phyloP scores from a whole-genome alignment of 139 green algal genomes.

The Coelastrella sp. region DNA sequence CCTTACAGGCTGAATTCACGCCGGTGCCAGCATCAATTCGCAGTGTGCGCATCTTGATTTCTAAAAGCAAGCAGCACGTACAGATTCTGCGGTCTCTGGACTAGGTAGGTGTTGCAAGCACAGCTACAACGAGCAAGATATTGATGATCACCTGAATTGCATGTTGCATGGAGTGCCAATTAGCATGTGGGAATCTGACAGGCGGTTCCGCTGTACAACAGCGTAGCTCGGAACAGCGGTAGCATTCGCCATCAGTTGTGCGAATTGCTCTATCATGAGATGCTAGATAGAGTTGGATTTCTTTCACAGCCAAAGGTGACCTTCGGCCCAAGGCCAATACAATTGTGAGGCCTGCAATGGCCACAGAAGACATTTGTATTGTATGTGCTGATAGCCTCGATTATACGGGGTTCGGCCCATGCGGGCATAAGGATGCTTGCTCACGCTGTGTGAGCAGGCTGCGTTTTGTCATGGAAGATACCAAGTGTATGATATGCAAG shows the following conservation, averaged over 20 bases:
- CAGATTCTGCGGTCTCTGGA: too few species aligned
- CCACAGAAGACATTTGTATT: constrained; percentile 77
- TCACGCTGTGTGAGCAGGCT: constrained; percentile 79
- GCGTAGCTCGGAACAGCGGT: neutral
- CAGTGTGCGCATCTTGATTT: neutral
- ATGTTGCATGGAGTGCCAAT: neutral
- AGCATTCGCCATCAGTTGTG: neutral
- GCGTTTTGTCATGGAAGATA: constrained; percentile 88
- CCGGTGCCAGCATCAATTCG: neutral
- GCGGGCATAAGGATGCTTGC: constrained; percentile 89
- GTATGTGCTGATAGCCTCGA: constrained; percentile 92
- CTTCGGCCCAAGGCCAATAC: too few species aligned
- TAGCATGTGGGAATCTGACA: neutral
- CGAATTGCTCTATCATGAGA: too few species aligned
- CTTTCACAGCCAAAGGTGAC: too few species aligned
- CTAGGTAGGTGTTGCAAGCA: neutral
- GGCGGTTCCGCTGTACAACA: neutral
- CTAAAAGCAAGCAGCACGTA: too few species aligned
- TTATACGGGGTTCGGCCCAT: constrained; percentile 83
- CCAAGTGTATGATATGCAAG: constrained; percentile 89
- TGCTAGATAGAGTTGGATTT: too few species aligned
- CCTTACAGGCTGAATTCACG: neutral
- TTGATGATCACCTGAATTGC: too few species aligned
- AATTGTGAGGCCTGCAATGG: constrained; percentile 18
- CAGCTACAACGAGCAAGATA: too few species aligned